Evolutionary conservation across 2,329 filamentous ascomycete species (phyloP).

Genomic region (Trichoderma arundinaceum): DNA sequence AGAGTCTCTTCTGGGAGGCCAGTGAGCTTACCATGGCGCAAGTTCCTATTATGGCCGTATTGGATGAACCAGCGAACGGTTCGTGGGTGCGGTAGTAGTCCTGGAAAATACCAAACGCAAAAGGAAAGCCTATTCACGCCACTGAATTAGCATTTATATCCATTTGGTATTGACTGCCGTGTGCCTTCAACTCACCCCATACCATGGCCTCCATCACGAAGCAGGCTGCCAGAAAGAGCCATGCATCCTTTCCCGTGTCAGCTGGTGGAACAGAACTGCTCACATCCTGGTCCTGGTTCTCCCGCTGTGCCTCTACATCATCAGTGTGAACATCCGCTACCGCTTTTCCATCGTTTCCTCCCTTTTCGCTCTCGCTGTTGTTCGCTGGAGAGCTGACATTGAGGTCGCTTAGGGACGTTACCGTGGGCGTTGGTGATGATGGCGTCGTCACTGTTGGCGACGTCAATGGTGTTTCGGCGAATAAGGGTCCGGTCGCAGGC

Average conservation of each 20-base stretch:
- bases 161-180: background rate
- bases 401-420: background rate
- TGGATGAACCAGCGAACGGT: constrained; percentile 59
- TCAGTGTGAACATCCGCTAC: background rate
- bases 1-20: background rate
- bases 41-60: constrained; percentile 69
- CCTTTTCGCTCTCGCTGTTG: background rate
- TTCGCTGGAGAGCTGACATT: background rate
- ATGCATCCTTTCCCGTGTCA: constrained; percentile 45
- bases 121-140: constrained; percentile 62
- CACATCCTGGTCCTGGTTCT: constrained; percentile 8
- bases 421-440: constrained; percentile 8
- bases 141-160: background rate
- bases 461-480: constrained; percentile 5
- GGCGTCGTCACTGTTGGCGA: constrained; percentile 1
- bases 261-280: constrained; percentile 40
- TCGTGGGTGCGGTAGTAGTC: constrained; percentile 67
- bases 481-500: constrained; percentile 17
- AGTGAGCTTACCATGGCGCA: constrained; percentile 56
- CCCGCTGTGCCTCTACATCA: constrained; percentile 8
- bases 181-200: constrained; percentile 39
- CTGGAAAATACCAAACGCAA: constrained; percentile 73
- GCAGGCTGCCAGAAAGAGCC: constrained; percentile 43
- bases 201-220: constrained; percentile 45
- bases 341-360: background rate